Evolutionary conservation across 2,329 filamentous ascomycete genomes (phyloP), one percentile per base, ranked within the genome.

Genomic region (Verticillium dahliae): DNA sequence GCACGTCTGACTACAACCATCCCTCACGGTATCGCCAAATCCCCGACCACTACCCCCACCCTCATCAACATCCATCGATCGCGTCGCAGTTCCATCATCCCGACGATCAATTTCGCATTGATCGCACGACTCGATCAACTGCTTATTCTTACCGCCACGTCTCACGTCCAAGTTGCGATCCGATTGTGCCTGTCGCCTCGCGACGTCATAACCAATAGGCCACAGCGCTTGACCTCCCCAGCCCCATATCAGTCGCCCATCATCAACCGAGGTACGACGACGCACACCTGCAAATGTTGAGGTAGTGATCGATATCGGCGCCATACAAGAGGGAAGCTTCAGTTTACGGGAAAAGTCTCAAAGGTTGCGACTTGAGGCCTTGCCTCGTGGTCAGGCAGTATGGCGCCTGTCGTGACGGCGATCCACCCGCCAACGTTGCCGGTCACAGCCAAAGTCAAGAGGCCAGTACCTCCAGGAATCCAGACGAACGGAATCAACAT

Each of bases 391-490:
- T 52, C 45, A 52, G 45, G 45, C 45, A 56, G 54, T 66, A 86
- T 86, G 84, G 82, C 82, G 71, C 82, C 84, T 64, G 79, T 82
- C 69, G 81, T 82, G 70, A 78, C 81, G 63, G 76, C 78, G 61
- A 66, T 74, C 59, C 76, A 76, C 67, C 77, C 78, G 62, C 58
- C 58, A 45, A 41, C 37, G 31, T n/a, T 59, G 11, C 69, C 71
- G 22, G 76, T 73, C 68, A 69, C 75, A 67, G 73, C 72, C 67
- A 92, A 91, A 76, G 82, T 85, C 66, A 92, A 91, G 76, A 87
- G 88, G 39, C 87, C 86, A 63, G 78, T 84, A 59, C 86, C 86
- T 41, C 81, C 87, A 56, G 83, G 85, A 55, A 84, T 89, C 62
- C 87, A 89, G 72, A 83, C 85, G 63, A 90, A 90, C 74, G 86